Evolutionary conservation across 495 filamentous ascomycete genomes (phyloP).

Genomic region (Aspergillus kassunensis): DNA sequence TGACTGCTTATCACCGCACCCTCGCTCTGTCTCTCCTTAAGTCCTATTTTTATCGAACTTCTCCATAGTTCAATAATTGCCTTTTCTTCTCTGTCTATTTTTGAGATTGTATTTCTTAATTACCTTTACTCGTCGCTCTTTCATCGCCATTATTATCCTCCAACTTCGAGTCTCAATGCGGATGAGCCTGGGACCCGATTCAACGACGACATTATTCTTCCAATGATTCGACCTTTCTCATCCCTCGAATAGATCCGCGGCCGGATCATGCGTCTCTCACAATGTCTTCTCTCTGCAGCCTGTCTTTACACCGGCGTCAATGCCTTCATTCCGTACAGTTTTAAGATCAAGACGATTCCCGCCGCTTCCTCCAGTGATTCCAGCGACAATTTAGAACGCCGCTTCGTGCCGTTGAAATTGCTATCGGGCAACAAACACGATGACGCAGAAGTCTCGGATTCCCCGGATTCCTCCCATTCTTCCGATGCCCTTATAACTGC

Average conservation of each 20-base stretch:
- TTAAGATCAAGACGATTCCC: conserved; percentile 13
- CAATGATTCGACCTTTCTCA: conserved; percentile 18
- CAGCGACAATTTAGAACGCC: conserved; percentile 16
- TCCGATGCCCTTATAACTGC: conserved; percentile 22
- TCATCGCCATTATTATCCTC: background rate
- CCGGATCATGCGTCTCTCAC: conserved; percentile 36
- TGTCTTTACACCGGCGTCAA: conserved; percentile 16
- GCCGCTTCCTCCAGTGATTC: background rate
- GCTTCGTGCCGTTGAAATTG: conserved; percentile 34
- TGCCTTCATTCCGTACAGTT: conserved; percentile 21
- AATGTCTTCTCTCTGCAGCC: conserved; percentile 28
- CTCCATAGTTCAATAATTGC: conserved; percentile 5
- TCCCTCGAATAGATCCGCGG: conserved; percentile 19
- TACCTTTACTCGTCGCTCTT: background rate
- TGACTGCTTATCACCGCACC: conserved; percentile 7
- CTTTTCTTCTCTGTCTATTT: conserved; percentile 3
- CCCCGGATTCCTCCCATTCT: no score
- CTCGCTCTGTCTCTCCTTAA: conserved; percentile 4
- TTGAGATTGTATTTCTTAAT: conserved; percentile 3
- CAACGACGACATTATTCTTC: background rate
- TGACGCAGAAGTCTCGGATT: conserved; percentile 7
- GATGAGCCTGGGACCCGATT: background rate
- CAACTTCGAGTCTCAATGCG: conserved; percentile 1
- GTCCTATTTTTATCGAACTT: conserved; percentile 12
- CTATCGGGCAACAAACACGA: conserved; percentile 17